Base-by-base conservation (phyloP, 306 rosid species). In the Citrullus amarus region DNA sequence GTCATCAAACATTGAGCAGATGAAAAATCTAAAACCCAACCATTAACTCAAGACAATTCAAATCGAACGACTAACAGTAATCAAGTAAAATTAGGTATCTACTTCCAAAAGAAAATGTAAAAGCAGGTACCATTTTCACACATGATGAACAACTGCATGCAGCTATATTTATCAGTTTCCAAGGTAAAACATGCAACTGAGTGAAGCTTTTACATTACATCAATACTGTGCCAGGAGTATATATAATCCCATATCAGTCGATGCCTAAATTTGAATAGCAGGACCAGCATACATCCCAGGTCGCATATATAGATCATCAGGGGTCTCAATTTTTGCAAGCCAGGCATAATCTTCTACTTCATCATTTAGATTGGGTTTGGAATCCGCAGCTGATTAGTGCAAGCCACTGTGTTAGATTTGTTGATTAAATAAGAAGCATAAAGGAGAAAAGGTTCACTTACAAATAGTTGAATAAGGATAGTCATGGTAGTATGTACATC, bases 301-400 rank as follows among this genome's bases (percentile, higher is more conserved):
- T 44, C 90, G 95, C 98, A 95, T 95, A 70, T 87, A 85, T 60
- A 92, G 91, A 84, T 88, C 88, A 34, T 66, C 80, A 1, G 98
- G 96, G 20, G 87, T 89, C 78, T 85, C 88, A 36, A 85, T 80
- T 93, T 87, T 88, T 13, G 86, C 90, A 81, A 95, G 97, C 98
- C 98, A 95, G 65, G 97, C 97, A 83, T 89, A 86, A 51, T 88
- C 95, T 88, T 94, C 96, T 72, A 75, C 92, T 75, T 86, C 92
- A 43, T 79, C 88, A 16, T 79, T 50, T 78, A 82, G 75, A 56
- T 58, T 14, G 11, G 63, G 66, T 79, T 83, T 80, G 62, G 84
- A 82, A 83, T 82, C 89, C 55, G 87, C 57, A 34, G 96, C 93
- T 94, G 88, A 69, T 53, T 54, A 16, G 44, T 3, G 12, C 48